Percentiles rank a stretch among this genome's conserved stretches.
Evolutionary conservation across 2,329 filamentous ascomycete species (phyloP).

Genomic region (Diplodia intermedia): DNA sequence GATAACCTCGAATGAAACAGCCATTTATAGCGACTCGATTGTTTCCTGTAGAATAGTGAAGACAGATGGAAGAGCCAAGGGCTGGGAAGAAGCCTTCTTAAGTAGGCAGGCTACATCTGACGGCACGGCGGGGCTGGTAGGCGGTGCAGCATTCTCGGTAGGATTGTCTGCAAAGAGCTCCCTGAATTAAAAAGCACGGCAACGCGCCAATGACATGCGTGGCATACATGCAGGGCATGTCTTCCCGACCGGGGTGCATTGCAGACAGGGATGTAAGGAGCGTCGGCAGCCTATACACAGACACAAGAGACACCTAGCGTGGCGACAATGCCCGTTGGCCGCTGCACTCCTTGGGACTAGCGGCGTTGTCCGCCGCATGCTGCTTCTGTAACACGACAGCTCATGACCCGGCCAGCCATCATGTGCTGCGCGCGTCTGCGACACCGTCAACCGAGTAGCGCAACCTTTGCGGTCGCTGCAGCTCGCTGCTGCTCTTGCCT

Average conservation of each 20-base stretch:
- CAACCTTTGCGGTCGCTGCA: too few relatives aligned
- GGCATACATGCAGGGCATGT: too few relatives aligned
- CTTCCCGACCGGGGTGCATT: too few relatives aligned
- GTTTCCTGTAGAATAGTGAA: neutral
- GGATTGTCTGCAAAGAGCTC: too few relatives aligned
- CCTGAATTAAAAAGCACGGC: too few relatives aligned
- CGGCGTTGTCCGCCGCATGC: constrained; percentile 16
- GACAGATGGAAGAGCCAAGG: neutral
- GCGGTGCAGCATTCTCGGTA: too few relatives aligned
- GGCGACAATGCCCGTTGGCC: constrained; percentile 10
- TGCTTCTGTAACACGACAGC: constrained; percentile 16
- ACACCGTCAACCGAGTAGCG: too few relatives aligned
- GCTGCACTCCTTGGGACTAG: constrained; percentile 16
- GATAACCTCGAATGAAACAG: neutral
- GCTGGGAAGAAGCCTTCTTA: neutral
- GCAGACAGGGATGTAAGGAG: too few relatives aligned
- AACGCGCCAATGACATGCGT: too few relatives aligned
- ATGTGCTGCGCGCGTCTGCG: constrained; percentile 13
- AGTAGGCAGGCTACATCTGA: too few relatives aligned
- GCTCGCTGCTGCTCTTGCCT: too few relatives aligned
- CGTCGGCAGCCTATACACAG: constrained; percentile 15
- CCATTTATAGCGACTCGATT: neutral
- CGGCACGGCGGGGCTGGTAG: too few relatives aligned
- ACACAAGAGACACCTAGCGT: constrained; percentile 18
- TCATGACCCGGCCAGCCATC: neutral